Base-by-base conservation (phyloP, 2,329 filamentous ascomycete genomes). In the Colletotrichum sp. region DNA sequence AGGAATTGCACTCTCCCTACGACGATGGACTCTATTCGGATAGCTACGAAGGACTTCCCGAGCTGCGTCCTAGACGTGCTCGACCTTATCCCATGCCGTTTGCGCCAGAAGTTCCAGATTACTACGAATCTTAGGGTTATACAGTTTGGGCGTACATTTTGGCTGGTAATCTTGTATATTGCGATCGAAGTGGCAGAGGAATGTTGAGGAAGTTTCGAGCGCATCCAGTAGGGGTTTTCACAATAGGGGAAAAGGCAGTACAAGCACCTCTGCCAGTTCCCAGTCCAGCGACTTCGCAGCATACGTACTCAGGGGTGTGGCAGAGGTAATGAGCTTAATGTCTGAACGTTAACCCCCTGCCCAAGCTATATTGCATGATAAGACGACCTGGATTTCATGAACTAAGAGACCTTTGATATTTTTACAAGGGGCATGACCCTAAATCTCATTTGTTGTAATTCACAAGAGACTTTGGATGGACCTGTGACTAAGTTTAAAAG, bases 61-160 rank as follows among this genome's bases (percentile, higher is more conserved):
- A 52, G 44, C 10, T 52, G n/a, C 44, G 44, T 13, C 44, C 1
- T 4, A 52, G 44, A 10, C n/a, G 0, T 8, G 0, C 44, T 52
- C 44, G n/a, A 52, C 44, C 0, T 0, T 52, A 52, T 22, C 4
- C 0, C 2, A 22, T 52, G 0, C 44, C 10, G 4, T 18, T 13
- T 52, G 44, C 44, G n/a, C 44, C 44, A 2, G 44, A 52, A 3
- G 44, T 3, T 22, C 10, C n/a, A 13, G 6, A 22, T 22, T 8
- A 52, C 15, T 39, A 36, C 32, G 13, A 34, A 15, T 15, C 32
- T 0, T 34, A 44, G 18, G 39, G 1, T 44, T 4, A 3, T 0
- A 4, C 5, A 6, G 18, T 48, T n/a, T 6, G 9, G 6, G 6
- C 7, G 9, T 8, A 48, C 3, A 16, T 48, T n/a, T 39, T 39